phyloP scores from a whole-genome alignment of 495 filamentous ascomycete species.

The Aspergillus biplanus region DNA sequence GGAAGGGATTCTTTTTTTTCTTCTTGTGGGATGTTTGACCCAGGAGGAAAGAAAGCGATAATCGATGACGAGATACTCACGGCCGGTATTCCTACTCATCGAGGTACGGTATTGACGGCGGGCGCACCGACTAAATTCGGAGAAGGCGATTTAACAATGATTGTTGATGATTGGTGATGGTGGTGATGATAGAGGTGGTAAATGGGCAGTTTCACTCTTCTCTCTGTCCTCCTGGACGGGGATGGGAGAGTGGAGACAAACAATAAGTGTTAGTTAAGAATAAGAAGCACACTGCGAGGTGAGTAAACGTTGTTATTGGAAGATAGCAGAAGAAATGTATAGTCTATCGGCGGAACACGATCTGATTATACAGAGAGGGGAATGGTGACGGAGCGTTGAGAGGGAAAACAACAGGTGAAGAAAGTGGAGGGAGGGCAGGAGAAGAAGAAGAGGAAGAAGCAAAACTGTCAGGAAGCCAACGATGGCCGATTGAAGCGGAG shows the following conservation, averaged over 20 bases:
- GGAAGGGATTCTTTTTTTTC: constrained; percentile 32
- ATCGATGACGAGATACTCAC: constrained; percentile 44
- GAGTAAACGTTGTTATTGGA: too few species aligned
- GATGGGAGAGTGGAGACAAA: neutral
- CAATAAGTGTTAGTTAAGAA: constrained; percentile 1
- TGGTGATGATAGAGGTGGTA: constrained; percentile 1
- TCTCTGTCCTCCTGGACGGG: neutral
- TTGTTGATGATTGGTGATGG: constrained; percentile 1
- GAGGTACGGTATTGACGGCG: constrained; percentile 40
- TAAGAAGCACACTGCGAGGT: too few species aligned
- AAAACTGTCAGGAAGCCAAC: constrained; percentile 1
- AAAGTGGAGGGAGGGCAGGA: constrained; percentile 1
- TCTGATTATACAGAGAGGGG: neutral
- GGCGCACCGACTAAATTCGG: constrained; percentile 5
- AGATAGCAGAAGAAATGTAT: too few species aligned
- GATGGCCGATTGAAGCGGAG: constrained; percentile 7
- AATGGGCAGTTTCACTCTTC: neutral
- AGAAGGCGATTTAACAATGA: neutral
- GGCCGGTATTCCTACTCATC: constrained; percentile 48
- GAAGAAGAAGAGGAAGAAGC: constrained; percentile 9
- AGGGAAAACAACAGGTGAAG: neutral
- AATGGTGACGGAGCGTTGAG: neutral
- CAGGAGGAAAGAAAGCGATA: constrained; percentile 49
- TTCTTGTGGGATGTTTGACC: constrained; percentile 39
- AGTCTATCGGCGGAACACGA: too few species aligned